Percentiles rank a stretch among this genome's conserved stretches.
phyloP scores from a whole-genome alignment of 2,329 filamentous ascomycete genomes.

The Penicillium aurantiogriseum region DNA sequence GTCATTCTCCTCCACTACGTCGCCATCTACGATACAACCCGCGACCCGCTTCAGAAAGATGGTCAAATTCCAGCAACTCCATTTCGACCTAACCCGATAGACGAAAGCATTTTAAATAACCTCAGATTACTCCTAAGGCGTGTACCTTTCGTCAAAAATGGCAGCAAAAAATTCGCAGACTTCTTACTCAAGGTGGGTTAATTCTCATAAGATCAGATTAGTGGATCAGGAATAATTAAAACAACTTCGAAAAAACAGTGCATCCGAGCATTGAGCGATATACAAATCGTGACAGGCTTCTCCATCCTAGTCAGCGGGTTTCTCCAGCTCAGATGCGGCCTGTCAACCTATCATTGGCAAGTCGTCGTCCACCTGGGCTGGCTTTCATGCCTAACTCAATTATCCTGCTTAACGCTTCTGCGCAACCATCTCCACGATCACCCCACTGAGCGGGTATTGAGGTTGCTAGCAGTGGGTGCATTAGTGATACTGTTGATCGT shows the following conservation, averaged over 20 bases:
- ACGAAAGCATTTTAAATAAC: not conserved
- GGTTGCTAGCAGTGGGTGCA: slow-evolving; percentile 2
- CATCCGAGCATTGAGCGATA: slow-evolving; percentile 2
- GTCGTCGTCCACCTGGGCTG: slow-evolving; percentile 7
- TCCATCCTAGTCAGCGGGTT: slow-evolving; percentile 9
- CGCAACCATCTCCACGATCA: slow-evolving; percentile 1
- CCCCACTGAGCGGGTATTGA: not conserved
- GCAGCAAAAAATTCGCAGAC: not conserved
- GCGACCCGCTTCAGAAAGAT: slow-evolving; percentile 3
- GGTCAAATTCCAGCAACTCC: not conserved
- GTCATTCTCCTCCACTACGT: slow-evolving; percentile 4
- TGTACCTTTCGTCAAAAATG: not conserved
- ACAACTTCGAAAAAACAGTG: not conserved
- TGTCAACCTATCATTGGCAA: slow-evolving; percentile 9
- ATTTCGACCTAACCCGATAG: slow-evolving; percentile 7
- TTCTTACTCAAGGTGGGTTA: not conserved
- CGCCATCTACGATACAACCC: not conserved
- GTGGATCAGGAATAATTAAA: not conserved
- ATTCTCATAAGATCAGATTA: not conserved
- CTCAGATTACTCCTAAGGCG: not conserved
- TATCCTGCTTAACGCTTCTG: slow-evolving; percentile 10
- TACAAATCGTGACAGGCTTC: slow-evolving; percentile 9
- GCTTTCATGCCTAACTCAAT: slow-evolving; percentile 12
- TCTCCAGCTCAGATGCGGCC: slow-evolving; percentile 5
- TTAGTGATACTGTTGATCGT: not conserved